Evolutionary conservation across 768 basidiomycete genomes (phyloP).

Genomic region (Suillus placidus): DNA sequence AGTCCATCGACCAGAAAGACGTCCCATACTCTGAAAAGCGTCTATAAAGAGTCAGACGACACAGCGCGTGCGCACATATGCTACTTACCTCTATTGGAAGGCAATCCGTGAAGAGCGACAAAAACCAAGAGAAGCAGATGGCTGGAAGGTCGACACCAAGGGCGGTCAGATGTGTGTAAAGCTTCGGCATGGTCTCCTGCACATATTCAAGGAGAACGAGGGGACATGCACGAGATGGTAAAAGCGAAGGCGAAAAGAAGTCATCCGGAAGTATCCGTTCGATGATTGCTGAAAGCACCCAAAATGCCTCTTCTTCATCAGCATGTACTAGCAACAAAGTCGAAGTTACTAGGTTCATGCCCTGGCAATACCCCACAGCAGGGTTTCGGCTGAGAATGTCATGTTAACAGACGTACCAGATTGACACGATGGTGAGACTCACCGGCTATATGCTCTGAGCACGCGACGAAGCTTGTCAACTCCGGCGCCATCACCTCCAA

Average conservation of each 20-base stretch:
- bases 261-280: conserved; percentile 88
- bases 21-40: conserved; percentile 95
- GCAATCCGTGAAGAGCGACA: conserved; percentile 95
- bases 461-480: conserved; percentile 91
- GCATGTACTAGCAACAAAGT: conserved; percentile 91
- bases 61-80: background rate
- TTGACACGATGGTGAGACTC: conserved; percentile 26
- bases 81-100: conserved; percentile 84
- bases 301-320: conserved; percentile 97
- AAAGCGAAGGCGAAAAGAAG: conserved; percentile 90
- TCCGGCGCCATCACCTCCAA: conserved; percentile 94
- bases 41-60: conserved; percentile 47
- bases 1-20: conserved; percentile 92
- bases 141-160: conserved; percentile 90
- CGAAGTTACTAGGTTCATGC: conserved; percentile 95
- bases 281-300: conserved; percentile 88
- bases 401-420: background rate
- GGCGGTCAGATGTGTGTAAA: conserved; percentile 73
- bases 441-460: conserved; percentile 91
- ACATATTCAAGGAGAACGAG: conserved; percentile 89
- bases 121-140: conserved; percentile 98
- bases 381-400: conserved; percentile 73
- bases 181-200: conserved; percentile 70
- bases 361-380: conserved; percentile 91
- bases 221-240: conserved; percentile 94